phyloP scores from a whole-genome alignment of 495 filamentous ascomycete genomes.

The Xylaria telfairii region DNA sequence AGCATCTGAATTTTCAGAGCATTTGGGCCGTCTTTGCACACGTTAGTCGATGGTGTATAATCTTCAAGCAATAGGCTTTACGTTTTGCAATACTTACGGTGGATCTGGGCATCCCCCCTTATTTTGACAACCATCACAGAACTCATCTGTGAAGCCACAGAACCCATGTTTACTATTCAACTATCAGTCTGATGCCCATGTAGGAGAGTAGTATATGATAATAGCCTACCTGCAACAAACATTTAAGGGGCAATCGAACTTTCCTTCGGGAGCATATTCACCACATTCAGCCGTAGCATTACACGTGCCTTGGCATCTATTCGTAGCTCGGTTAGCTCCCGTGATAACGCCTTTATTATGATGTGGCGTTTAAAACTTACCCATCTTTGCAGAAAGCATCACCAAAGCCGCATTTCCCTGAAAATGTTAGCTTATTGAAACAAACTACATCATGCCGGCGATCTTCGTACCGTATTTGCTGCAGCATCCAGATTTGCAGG shows the following conservation, averaged over 20 bases:
- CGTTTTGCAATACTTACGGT: neutral
- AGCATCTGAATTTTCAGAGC: neutral
- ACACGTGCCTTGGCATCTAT: neutral
- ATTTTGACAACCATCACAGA: slow-evolving; percentile 10
- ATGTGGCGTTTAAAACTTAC: neutral
- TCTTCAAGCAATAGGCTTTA: neutral
- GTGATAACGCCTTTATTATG: neutral
- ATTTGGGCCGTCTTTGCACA: neutral
- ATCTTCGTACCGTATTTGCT: neutral
- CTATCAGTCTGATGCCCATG: neutral
- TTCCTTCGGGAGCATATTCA: neutral
- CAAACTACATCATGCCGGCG: neutral
- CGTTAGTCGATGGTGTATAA: neutral
- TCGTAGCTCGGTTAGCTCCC: neutral
- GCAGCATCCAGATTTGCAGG: slow-evolving; percentile 4
- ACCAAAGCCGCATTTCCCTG: neutral
- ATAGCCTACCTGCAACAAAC: slow-evolving; percentile 21
- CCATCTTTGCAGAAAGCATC: neutral
- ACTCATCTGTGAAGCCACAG: slow-evolving; percentile 7
- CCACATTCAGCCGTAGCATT: neutral
- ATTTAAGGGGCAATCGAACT: slow-evolving; percentile 22
- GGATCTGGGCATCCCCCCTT: slow-evolving; percentile 8
- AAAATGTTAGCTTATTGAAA: neutral
- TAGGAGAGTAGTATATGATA: neutral
- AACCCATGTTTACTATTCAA: slow-evolving; percentile 12